Percentiles rank a stretch among this genome's conserved stretches.
Evolutionary conservation across 495 filamentous ascomycete genomes (phyloP).

Genomic region (Xylaria bambusicola): DNA sequence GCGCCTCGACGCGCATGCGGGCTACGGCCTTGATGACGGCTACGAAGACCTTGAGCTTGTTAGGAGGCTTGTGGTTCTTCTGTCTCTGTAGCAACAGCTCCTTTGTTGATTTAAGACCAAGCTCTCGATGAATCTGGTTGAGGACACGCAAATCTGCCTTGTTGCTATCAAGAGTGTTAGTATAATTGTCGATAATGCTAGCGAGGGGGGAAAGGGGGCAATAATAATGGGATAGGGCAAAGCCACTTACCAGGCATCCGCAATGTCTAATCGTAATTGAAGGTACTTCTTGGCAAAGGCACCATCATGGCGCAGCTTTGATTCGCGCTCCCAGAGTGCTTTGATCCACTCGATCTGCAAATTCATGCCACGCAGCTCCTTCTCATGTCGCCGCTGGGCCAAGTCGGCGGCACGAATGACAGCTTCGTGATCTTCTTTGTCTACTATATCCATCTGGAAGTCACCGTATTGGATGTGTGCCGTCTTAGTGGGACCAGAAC

Average conservation of each 20-base stretch:
- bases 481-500: constrained; percentile 24
- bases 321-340: constrained; percentile 75
- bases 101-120: constrained; percentile 38
- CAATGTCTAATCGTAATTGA: constrained; percentile 77
- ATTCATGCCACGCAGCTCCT: constrained; percentile 79
- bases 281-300: constrained; percentile 79
- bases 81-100: constrained; percentile 26
- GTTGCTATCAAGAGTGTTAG: constrained; percentile 61
- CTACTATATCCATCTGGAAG: constrained; percentile 37
- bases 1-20: constrained; percentile 43
- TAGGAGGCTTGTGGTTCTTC: constrained; percentile 20
- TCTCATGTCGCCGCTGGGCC: constrained; percentile 64
- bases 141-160: constrained; percentile 86
- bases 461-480: constrained; percentile 31
- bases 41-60: constrained; percentile 34
- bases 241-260: constrained; percentile 77
- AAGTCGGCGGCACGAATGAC: constrained; percentile 54
- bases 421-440: constrained; percentile 38
- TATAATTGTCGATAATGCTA: neutral
- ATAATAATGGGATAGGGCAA: constrained; percentile 17
- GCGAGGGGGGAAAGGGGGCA: neutral
- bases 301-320: constrained; percentile 72
- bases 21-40: constrained; percentile 42
- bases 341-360: constrained; percentile 90
- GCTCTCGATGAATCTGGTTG: constrained; percentile 61